These are phyloP conservation scores for Avena eriantha DNA, from an alignment of 176 grass and related monocot species.

Conservation along the genomic window DNA sequence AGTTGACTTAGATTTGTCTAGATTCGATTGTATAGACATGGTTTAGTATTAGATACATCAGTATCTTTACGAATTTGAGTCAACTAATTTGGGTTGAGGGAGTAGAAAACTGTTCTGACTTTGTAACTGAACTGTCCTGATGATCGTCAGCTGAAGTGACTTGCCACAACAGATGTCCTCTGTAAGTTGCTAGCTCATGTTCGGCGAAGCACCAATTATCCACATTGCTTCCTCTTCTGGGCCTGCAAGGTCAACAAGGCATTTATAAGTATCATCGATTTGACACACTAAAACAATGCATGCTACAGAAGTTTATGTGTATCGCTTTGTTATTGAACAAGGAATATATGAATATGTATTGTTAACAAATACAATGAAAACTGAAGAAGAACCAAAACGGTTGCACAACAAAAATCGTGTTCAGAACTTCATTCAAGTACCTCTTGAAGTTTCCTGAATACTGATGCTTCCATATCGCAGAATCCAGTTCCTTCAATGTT, in stretches of 20 bases:
- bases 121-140: not conserved
- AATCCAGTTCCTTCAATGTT: slow-evolving; percentile 81
- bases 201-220: slow-evolving; percentile 40
- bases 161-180: not conserved
- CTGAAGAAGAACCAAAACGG: not conserved
- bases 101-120: not conserved
- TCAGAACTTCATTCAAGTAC: slow-evolving; percentile 35
- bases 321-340: too few species aligned
- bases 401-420: not conserved
- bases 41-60: too few species aligned
- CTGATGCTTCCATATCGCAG: slow-evolving; percentile 79
- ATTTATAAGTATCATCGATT: slow-evolving; percentile 26
- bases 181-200: slow-evolving; percentile 1
- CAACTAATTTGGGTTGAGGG: too few species aligned
- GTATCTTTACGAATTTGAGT: too few species aligned
- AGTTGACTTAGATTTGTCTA: too few species aligned
- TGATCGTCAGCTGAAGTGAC: not conserved
- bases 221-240: slow-evolving; percentile 69
- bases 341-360: too few species aligned
- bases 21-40: too few species aligned
- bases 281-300: not conserved
- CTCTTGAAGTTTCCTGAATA: slow-evolving; percentile 91
- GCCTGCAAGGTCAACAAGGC: slow-evolving; percentile 43
- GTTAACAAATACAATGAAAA: not conserved
- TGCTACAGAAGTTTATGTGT: too few species aligned